Percentiles rank a stretch among this genome's conserved stretches.
These are phyloP conservation scores for Crotalaria pallida DNA, from an alignment of 306 rosid genomes.

Conservation along the genomic window DNA sequence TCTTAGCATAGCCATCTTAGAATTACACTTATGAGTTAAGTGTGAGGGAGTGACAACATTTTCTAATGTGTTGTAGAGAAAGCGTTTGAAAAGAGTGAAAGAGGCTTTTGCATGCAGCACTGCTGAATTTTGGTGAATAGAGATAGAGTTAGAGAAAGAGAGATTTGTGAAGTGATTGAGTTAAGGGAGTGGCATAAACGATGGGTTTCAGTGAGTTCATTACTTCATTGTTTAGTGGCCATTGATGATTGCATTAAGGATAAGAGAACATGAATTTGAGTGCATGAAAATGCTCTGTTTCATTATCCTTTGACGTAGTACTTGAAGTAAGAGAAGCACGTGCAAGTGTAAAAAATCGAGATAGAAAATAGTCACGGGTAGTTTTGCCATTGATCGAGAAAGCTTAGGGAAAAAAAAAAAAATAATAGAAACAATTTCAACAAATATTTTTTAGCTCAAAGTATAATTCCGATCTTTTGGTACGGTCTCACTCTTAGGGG, in stretches of 20 bases:
- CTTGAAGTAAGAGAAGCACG: slow-evolving; percentile 22
- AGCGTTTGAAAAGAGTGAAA: slow-evolving; percentile 17
- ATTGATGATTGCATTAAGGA: slow-evolving; percentile 43
- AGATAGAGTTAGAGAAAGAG: slow-evolving; percentile 1
- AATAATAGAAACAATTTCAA: no score
- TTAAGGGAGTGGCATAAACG: slow-evolving; percentile 28
- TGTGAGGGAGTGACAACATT: slow-evolving; percentile 29
- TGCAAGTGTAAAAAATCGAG: neutral
- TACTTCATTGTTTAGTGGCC: slow-evolving; percentile 38
- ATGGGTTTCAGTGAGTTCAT: slow-evolving; percentile 29
- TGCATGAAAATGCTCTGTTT: slow-evolving; percentile 26
- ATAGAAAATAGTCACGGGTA: slow-evolving; percentile 14
- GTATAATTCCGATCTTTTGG: no score
- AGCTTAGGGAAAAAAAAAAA: neutral
- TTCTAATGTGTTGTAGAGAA: slow-evolving; percentile 15
- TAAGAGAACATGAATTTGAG: slow-evolving; percentile 33
- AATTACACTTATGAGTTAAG: slow-evolving; percentile 20
- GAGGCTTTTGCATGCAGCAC: slow-evolving; percentile 22
- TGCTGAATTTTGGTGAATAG: neutral
- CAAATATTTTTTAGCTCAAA: no score
- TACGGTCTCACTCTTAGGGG: no score
- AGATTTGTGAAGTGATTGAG: slow-evolving; percentile 10
- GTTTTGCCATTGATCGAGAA: neutral
- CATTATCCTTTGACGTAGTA: neutral
- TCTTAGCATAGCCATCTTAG: slow-evolving; percentile 49